Base-by-base conservation (phyloP, 148 eudicot species). In the Linanthus parryae region DNA sequence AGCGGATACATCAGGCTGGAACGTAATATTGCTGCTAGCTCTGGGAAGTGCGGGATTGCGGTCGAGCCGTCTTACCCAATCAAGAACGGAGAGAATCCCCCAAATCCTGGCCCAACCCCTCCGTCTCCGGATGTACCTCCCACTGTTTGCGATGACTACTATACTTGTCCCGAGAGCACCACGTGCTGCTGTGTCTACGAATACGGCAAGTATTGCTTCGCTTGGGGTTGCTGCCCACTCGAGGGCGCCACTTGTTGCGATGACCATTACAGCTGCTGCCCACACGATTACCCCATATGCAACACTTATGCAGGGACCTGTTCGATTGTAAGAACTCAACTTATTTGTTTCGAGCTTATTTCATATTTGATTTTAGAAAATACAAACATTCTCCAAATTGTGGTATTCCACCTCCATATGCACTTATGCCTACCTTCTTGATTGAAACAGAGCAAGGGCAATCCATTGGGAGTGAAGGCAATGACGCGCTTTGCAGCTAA, bases 81-180 rank as follows among this genome's bases (percentile, higher is more conserved):
- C 52, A 87, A 87, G 74, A 33, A 44, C 0, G 81, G 85, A 2
- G 24, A 6, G n/a, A 87, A 87, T 44, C 96, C 96, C n/a, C 96
- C 96, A 0, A 88, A 88, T 61, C 96, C 96, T 0, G 94, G 92
- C 25, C 96, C 96, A 2, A 69, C 96, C n/a, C 96, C 96, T n/a
- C 96, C 96, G 0, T 64, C 94, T 23, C 96, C 96, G 0, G 47
- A 64, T 0, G 27, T 24, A 41, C 85, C 94, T 13, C 80, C 79
- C 0, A 55, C 68, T 0, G 83, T 67, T 8, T 88, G 96, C 56
- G 94, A 88, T 29, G 64, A 65, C 15, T 78, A 79, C 61, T 78
- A 72, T 41, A 43, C 65, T 7, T 88, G 96, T 54, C 66, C 77
- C 0, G 67, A 58, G 24, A 64, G 80, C 41, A 74, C 72, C 58